Conservation (phyloP, 83 land plant species). For the Picea engelmannii region DNA sequence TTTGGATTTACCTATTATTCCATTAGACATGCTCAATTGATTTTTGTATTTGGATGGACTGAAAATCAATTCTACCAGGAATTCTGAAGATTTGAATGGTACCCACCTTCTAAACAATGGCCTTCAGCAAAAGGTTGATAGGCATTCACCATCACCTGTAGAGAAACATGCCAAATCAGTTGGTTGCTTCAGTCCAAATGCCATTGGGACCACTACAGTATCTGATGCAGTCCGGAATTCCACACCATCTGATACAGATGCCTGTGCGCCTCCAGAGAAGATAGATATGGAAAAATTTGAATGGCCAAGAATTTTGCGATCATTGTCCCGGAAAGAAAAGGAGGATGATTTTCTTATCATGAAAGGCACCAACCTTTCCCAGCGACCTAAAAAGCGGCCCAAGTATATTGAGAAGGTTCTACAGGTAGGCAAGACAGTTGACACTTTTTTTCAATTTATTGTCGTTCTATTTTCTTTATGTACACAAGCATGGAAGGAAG, state of each 20-base stretch:
- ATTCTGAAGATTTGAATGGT: not conserved
- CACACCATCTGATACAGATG: not conserved
- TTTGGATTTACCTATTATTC: too few species aligned
- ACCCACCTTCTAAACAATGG: not conserved
- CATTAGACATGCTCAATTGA: not conserved
- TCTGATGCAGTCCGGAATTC: too few species aligned
- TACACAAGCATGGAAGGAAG: slow-evolving; percentile 4
- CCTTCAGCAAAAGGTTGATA: not conserved
- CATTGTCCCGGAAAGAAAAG: slow-evolving; percentile 52
- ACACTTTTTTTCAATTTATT: not conserved
- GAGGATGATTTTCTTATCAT: slow-evolving; percentile 57
- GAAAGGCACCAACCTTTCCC: slow-evolving; percentile 56
- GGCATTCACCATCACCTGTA: not conserved
- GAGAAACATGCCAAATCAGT: slow-evolving; percentile 8
- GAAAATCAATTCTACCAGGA: not conserved
- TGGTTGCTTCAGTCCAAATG: slow-evolving; percentile 1
- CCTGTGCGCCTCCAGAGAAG: slow-evolving; percentile 23
- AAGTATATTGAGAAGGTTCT: slow-evolving; percentile 40
- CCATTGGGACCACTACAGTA: not conserved
- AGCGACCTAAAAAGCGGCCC: slow-evolving; percentile 48
- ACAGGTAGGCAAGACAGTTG: slow-evolving; percentile 42
- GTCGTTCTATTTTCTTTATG: not conserved
- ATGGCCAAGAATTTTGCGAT: slow-evolving; percentile 50
- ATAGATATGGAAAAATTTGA: slow-evolving; percentile 33
- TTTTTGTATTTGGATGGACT: not conserved